phyloP scores from a whole-genome alignment of 306 rosid genomes.

The Rosa persica region DNA sequence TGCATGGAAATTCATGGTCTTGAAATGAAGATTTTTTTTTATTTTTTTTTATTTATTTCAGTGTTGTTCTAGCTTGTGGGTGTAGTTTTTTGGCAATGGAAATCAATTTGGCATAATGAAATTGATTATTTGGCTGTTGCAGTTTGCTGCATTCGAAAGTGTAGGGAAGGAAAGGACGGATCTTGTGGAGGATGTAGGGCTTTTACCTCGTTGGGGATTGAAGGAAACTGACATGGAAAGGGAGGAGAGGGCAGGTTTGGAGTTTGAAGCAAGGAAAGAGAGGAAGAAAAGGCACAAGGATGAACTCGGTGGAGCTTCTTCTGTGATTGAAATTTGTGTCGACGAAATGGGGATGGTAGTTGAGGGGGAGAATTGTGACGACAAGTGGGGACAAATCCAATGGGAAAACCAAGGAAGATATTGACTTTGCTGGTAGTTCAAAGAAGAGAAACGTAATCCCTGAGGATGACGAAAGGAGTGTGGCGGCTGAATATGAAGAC shows the following conservation, averaged over 20 bases:
- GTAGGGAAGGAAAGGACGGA: too few relatives aligned
- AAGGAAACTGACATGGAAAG: background rate
- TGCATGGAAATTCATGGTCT: too few relatives aligned
- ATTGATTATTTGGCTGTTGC: too few relatives aligned
- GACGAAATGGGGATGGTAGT: background rate
- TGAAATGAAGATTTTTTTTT: too few relatives aligned
- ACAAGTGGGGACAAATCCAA: too few relatives aligned
- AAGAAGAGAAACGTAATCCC: too few relatives aligned
- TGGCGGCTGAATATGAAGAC: background rate
- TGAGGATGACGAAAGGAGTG: background rate
- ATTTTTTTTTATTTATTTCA: too few relatives aligned
- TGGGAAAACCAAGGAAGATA: too few relatives aligned
- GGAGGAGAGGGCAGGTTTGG: background rate
- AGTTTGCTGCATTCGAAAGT: too few relatives aligned
- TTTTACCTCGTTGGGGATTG: too few relatives aligned
- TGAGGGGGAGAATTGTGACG: background rate
- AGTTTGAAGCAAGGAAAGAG: slow-evolving; percentile 9
- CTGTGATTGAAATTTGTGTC: background rate
- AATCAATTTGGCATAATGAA: background rate
- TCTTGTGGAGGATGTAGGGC: too few relatives aligned
- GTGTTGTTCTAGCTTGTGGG: background rate
- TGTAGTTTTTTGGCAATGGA: background rate
- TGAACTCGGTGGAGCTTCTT: background rate
- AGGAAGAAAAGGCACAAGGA: slow-evolving; percentile 1
- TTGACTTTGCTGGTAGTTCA: too few relatives aligned